Evolutionary conservation across 306 rosid genomes (phyloP), one percentile per base, ranked within the genome.

Genomic region (Begonia loranthoides): DNA sequence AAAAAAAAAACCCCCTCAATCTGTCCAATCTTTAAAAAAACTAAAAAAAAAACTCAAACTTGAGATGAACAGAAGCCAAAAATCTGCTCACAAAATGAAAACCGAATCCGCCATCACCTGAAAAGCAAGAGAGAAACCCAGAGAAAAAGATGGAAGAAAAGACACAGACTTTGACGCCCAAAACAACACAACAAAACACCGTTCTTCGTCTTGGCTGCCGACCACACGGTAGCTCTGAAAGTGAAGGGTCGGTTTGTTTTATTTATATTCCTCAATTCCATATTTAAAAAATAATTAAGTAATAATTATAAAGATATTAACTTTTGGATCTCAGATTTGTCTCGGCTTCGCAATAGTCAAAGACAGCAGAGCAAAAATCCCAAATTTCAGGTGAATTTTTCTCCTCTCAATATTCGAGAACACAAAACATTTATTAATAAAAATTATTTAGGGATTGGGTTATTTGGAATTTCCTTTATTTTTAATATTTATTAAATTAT

Each of bases 161-260:
- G 17, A 34, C 43, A 34, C 43, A 34, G 12, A 17, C 17, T 4
- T 13, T 21, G 38, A 9, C 41, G 50, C 48, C 21, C 49, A 61
- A 41, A 60, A 48, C 15, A 33, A 55, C 57, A 5, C 33, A 50
- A 28, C 9, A 28, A 50, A 4, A 41, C 69, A 47, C 54, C 13
- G 69, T 65, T 22, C 58, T 65, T 53, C 45, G 54, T 13, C 56
- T 60, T 13, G 52, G 51, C 63, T 76, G 82, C 90, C 85, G 82
- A 78, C 80, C 78, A 60, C 38, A 72, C 65, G 62, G 72, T 53
- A 62, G 55, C 74, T 59, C 39, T 55, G 62, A 67, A 57, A 21
- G 48, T 24, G 69, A 50, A 57, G 36, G 28, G 43, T 24, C 36
- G 36, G 36, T 7, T 28, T 28, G 36, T 28, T 28, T 15, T 55